Base-by-base conservation (phyloP, 2,329 filamentous ascomycete genomes). In the Emericellopsis atlantica region DNA sequence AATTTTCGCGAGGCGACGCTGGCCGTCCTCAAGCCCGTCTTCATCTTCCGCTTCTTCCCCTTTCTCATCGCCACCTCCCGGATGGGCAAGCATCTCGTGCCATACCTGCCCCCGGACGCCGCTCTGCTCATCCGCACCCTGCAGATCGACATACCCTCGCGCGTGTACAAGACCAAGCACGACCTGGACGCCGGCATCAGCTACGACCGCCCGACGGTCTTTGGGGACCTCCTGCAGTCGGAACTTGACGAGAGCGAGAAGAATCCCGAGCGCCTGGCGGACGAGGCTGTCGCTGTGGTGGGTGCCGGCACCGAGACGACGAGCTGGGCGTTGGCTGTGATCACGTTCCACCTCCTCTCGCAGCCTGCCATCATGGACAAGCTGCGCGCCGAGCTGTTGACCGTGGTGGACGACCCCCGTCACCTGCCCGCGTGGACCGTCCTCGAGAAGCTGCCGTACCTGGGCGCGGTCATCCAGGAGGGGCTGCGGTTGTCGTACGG, bases 381-480 rank as follows among this genome's bases (percentile, higher is more conserved):
- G 14, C 45, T 62, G 14, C 53, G 48, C 32, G 36, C 47, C 6
- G 60, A 62, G 40, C 48, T 64, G 2, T 35, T 46, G 1, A 41
- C 44, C 9, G 49, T 41, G 6, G 46, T 54, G 1, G 40, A 53
- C 5, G 51, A 61, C 23, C 52, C 53, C 1, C 42, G 48, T 2
- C 46, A 56, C 2, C 50, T 54, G 4, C 37, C 37, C 9, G 42
- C 46, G 1, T 59, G 53, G 56, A 53, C 46, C 0, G 44, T 46
- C 1, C 54, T 65, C 1, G 61, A 65, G 43, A 49, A 52, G 36
- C 50, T 58, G 0, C 58, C 62, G 0, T 65, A 64, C 37, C 48
- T 65, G 0, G 49, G 53, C 29, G 60, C 57, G 3, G 55, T 64
- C 3, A 51, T 66, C 10, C 54, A 59, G 18, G 62, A 66, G 38